Evolutionary conservation across 2,329 filamentous ascomycete genomes (phyloP).

Genomic region (Ophiocordyceps australis): DNA sequence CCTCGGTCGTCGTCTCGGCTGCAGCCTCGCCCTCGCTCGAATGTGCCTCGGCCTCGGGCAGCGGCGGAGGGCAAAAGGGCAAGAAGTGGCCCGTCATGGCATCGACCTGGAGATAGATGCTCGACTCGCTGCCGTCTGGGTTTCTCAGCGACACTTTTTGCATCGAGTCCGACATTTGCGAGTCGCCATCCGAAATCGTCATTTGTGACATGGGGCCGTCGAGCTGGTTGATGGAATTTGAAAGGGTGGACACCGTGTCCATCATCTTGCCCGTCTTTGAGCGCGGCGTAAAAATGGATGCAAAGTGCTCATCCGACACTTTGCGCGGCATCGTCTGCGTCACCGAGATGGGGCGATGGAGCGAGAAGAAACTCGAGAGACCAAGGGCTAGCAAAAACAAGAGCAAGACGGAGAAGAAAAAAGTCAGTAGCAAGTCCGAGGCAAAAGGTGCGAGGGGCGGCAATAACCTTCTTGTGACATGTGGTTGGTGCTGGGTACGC

Average conservation of each 20-base stretch:
- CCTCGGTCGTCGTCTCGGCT: slow-evolving; percentile 11
- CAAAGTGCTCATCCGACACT: slow-evolving; percentile 58
- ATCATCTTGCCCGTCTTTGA: slow-evolving; percentile 29
- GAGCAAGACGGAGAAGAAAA: not conserved
- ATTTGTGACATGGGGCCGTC: slow-evolving; percentile 38
- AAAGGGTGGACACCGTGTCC: slow-evolving; percentile 51
- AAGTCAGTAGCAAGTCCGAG: not conserved
- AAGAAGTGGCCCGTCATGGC: slow-evolving; percentile 51
- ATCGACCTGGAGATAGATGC: slow-evolving; percentile 48
- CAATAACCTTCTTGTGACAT: slow-evolving; percentile 47
- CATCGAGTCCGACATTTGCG: slow-evolving; percentile 23
- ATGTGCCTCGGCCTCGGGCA: slow-evolving; percentile 42
- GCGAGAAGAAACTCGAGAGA: slow-evolving; percentile 85
- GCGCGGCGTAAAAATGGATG: slow-evolving; percentile 57
- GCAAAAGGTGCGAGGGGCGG: no score
- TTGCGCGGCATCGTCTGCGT: slow-evolving; percentile 61
- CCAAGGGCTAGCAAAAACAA: slow-evolving; percentile 50
- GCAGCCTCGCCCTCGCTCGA: slow-evolving; percentile 17
- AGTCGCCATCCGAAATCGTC: slow-evolving; percentile 23
- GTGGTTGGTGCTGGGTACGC: slow-evolving; percentile 59
- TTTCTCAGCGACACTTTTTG: slow-evolving; percentile 33
- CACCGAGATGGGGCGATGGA: slow-evolving; percentile 85
- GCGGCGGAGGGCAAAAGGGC: slow-evolving; percentile 73
- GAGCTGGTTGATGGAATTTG: slow-evolving; percentile 37
- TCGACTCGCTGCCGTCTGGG: slow-evolving; percentile 36